Percentiles rank a stretch among this genome's conserved stretches.
These are phyloP conservation scores for Suillus cothurnatus DNA, from an alignment of 768 basidiomycete genomes.

Conservation along the genomic window DNA sequence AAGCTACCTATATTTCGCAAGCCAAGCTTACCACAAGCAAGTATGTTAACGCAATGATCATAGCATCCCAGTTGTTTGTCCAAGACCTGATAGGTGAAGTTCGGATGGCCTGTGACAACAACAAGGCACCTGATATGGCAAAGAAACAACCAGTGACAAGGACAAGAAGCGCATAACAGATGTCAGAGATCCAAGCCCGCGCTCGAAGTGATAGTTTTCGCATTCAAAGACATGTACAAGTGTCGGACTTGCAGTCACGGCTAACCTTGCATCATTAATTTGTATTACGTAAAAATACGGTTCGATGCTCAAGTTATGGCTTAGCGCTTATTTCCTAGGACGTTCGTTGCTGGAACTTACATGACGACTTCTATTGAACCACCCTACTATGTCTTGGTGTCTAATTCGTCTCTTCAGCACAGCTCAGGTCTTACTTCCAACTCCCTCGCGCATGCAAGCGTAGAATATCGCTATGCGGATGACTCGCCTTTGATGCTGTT, in stretches of 20 bases:
- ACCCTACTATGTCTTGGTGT: constrained; percentile 72
- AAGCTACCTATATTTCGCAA: background rate
- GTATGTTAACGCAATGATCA: constrained; percentile 73
- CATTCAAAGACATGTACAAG: constrained; percentile 18
- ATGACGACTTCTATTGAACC: constrained; percentile 31
- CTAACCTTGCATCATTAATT: background rate
- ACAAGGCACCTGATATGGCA: constrained; percentile 62
- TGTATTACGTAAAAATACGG: constrained; percentile 5
- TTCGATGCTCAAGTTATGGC: background rate
- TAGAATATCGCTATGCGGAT: constrained; percentile 84
- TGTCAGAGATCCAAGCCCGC: constrained; percentile 52
- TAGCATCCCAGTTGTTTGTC: constrained; percentile 65
- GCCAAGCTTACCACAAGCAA: constrained; percentile 56
- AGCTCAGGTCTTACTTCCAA: constrained; percentile 42
- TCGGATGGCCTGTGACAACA: constrained; percentile 74
- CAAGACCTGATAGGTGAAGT: constrained; percentile 57
- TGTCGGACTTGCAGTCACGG: background rate
- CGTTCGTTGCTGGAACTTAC: background rate
- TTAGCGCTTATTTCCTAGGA: too few species aligned
- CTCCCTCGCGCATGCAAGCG: constrained; percentile 57
- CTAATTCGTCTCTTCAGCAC: constrained; percentile 50
- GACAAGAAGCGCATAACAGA: constrained; percentile 55
- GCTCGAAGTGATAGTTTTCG: constrained; percentile 38
- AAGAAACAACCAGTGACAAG: constrained; percentile 53
- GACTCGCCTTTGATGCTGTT: constrained; percentile 71